Evolutionary conservation across 2,329 filamentous ascomycete species (phyloP).

Genomic region (Exophiala calicioides): DNA sequence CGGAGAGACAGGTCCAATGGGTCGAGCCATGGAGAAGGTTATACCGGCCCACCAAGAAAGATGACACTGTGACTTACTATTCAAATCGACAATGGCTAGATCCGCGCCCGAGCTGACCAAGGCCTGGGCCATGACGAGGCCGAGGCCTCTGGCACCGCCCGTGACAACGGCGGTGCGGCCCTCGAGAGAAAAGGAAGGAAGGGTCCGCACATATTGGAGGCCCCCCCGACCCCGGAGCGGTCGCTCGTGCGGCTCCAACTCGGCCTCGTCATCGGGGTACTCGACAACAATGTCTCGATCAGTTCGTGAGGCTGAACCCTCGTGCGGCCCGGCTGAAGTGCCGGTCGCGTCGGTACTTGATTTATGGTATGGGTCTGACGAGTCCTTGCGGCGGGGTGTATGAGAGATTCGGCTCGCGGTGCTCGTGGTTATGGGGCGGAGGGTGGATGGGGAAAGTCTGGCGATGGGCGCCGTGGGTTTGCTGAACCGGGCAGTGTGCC

Average conservation of each 20-base stretch:
- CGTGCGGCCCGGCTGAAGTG: conserved; percentile 43
- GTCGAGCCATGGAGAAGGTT: too few relatives aligned
- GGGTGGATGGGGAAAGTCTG: conserved; percentile 1
- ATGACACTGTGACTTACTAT: conserved; percentile 58
- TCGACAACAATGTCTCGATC: conserved; percentile 76
- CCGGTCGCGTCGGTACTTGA: conserved; percentile 34
- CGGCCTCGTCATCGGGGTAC: conserved; percentile 68
- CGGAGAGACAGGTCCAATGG: too few relatives aligned
- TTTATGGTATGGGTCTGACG: conserved; percentile 30
- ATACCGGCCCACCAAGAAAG: too few relatives aligned
- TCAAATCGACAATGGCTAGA: conserved; percentile 89
- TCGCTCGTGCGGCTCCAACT: conserved; percentile 67
- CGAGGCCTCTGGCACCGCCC: conserved; percentile 84
- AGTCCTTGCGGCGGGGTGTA: conserved; percentile 15
- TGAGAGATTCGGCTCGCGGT: conserved; percentile 6
- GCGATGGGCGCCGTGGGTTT: neutral
- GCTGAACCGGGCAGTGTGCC: conserved; percentile 8
- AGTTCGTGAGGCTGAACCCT: conserved; percentile 75
- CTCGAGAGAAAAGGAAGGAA: conserved; percentile 83
- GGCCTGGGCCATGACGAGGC: conserved; percentile 89
- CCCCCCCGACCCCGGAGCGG: conserved; percentile 76
- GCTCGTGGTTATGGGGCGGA: conserved; percentile 17
- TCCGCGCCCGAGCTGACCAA: conserved; percentile 85
- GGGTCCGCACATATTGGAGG: conserved; percentile 78
- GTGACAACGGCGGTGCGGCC: conserved; percentile 82